phyloP scores from a whole-genome alignment of 306 rosid genomes.

The Dryas octopetala region DNA sequence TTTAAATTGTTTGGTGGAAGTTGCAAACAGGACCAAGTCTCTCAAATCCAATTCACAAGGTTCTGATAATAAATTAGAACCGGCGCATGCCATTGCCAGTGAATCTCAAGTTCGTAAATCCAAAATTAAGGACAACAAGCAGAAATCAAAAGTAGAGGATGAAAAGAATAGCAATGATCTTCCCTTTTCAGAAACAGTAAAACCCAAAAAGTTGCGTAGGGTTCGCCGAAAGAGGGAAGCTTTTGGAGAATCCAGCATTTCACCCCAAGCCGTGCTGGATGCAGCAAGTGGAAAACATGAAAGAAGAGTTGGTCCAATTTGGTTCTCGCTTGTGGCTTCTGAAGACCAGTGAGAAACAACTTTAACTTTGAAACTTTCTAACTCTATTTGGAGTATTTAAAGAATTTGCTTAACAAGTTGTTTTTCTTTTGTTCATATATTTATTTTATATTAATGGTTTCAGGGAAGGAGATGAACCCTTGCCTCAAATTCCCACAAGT shows the following conservation, averaged over 20 bases:
- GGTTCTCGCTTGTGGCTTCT: conserved; percentile 77
- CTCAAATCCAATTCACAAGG: conserved; percentile 67
- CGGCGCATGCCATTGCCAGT: conserved; percentile 30
- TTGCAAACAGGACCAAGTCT: conserved; percentile 83
- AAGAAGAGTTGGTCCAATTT: conserved; percentile 62
- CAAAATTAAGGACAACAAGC: conserved; percentile 64
- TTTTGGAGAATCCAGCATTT: conserved; percentile 43
- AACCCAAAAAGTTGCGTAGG: conserved; percentile 67
- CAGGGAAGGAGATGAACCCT: conserved; percentile 67
- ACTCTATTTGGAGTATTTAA: conserved; percentile 10
- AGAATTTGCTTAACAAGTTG: not conserved
- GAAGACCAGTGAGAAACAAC: conserved; percentile 66
- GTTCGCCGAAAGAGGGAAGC: conserved; percentile 65
- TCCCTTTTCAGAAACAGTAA: conserved; percentile 41
- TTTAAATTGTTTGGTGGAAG: conserved; percentile 83
- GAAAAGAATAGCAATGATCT: conserved; percentile 49
- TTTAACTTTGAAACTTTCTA: conserved; percentile 21
- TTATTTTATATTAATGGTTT: conserved; percentile 34
- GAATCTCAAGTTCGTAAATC: conserved; percentile 49
- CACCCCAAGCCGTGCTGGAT: conserved; percentile 60
- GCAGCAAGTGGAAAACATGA: conserved; percentile 44
- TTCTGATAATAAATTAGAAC: conserved; percentile 54
- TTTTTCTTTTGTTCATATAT: conserved; percentile 3
- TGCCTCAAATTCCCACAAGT: conserved; percentile 61
- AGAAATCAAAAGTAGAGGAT: conserved; percentile 60